Base-by-base conservation (phyloP, 2,329 filamentous ascomycete genomes). In the Phialocephala sp. region DNA sequence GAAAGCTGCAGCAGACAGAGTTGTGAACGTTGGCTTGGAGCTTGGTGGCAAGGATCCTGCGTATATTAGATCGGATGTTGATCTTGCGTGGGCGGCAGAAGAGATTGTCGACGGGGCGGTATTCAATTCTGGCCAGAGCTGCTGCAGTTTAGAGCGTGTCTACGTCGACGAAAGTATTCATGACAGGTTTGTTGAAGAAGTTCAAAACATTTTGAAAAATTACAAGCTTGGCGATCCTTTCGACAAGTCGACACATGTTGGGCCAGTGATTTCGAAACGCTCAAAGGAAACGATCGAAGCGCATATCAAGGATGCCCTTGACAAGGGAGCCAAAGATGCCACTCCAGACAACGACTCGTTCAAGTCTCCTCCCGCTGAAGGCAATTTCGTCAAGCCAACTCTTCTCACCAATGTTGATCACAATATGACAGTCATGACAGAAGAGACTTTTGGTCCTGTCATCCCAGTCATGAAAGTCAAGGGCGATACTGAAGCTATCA, bases 41-140 rank as follows among this genome's bases (percentile, higher is more conserved):
- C 88, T 98, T 35, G 94, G 94, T 70, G 94, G 94, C 70, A 98
- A 98, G 77, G 94, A 98, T 76, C 92, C 94, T 4, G 94, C 94
- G 27, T 98, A 97, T 75, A 85, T 98, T 62, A 85, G 94, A 66
- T 83, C 82, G 8, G 94, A 98, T 74, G 93, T 97, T 1, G 93
- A 98, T 76, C 79, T 97, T 57, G 87, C 88, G 57, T 97, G 94
- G 94, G 94, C 91, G 0, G 94, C 94, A 0, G 93, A 91, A 72
- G 93, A 97, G 79, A 95, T 98, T 73, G 93, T 98, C 15, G 94
- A 98, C 73, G 94, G 94, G 22, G 90, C 93, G n/a, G 84, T 98
- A 64, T 98, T 98, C 84, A 98, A 98, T 81, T 97, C 94, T 60
- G 94, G 94, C n/a, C 94, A 98, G 82, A 97, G 93, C 77, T 98